phyloP scores from a whole-genome alignment of 2,329 filamentous ascomycete species.

The Fusarium abutilonis region DNA sequence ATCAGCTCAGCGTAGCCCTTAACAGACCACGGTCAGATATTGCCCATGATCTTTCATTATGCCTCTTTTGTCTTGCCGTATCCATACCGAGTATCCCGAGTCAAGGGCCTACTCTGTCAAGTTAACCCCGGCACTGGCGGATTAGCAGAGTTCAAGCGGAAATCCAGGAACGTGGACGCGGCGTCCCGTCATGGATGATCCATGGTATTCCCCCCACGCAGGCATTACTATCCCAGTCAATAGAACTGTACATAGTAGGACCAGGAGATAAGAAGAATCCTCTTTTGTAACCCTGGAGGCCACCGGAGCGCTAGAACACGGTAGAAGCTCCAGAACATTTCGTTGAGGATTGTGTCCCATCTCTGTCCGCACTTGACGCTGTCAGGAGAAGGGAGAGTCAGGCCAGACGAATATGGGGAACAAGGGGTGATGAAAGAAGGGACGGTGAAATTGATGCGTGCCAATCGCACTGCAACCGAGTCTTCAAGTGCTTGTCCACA shows the following conservation, averaged over 20 bases:
- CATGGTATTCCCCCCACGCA: slow-evolving; percentile 12
- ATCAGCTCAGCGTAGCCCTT: background rate
- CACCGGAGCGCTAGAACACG: slow-evolving; percentile 16
- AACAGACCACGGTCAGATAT: background rate
- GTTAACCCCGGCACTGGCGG: background rate
- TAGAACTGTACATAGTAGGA: background rate
- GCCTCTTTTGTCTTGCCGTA: background rate
- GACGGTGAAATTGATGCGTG: slow-evolving; percentile 25
- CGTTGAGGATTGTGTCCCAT: slow-evolving; percentile 5
- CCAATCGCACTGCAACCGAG: slow-evolving; percentile 4
- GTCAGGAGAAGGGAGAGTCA: background rate
- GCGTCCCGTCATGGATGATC: slow-evolving; percentile 24
- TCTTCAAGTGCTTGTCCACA: background rate
- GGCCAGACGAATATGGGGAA: background rate
- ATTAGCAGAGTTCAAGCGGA: slow-evolving; percentile 3
- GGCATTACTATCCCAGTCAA: slow-evolving; percentile 19
- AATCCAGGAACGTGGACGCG: slow-evolving; percentile 32
- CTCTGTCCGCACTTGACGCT: slow-evolving; percentile 3
- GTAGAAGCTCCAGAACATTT: slow-evolving; percentile 4
- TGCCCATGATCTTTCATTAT: background rate
- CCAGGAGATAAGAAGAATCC: background rate
- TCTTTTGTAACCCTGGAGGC: background rate
- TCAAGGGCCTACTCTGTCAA: background rate
- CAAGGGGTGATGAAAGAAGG: slow-evolving; percentile 14
- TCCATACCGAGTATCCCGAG: background rate